A percentile compares a stretch with the other conserved stretches of the same genome.
Evolutionary conservation across 2,329 filamentous ascomycete genomes (phyloP).

Genomic region (Exutisphaerella laricina): DNA sequence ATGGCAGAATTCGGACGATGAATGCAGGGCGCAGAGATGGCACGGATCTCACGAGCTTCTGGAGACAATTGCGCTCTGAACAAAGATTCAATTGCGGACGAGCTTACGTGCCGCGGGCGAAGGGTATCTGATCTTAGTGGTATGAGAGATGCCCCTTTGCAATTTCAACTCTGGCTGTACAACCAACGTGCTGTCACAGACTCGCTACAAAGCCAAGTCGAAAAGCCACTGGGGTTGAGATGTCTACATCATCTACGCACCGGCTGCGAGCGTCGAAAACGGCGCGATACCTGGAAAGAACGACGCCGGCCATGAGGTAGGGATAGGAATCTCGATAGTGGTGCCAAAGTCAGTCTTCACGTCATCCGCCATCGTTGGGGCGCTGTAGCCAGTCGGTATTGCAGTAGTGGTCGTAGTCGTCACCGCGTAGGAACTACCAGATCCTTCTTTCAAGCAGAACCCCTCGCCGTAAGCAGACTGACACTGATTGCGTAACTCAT

Average conservation of each 20-base stretch:
- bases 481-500: conserved; percentile 41
- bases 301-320: conserved; percentile 35
- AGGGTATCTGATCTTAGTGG: no score
- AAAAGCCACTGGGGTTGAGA: no score
- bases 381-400: conserved; percentile 36
- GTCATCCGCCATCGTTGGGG: conserved; percentile 36
- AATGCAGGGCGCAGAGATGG: no score
- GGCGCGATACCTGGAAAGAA: conserved; percentile 38
- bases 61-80: no score
- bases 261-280: conserved; percentile 9
- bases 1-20: no score
- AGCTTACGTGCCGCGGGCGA: no score
- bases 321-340: conserved; percentile 38
- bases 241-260: neutral
- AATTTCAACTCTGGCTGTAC: no score
- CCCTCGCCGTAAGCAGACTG: conserved; percentile 40
- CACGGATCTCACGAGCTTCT: no score
- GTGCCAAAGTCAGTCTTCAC: conserved; percentile 30
- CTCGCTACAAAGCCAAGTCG: no score
- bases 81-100: no score
- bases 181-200: no score
- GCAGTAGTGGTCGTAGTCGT: conserved; percentile 33
- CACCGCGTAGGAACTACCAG: conserved; percentile 28
- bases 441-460: conserved; percentile 41
- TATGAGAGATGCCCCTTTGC: no score